Base-by-base conservation (phyloP, 2,329 filamentous ascomycete species). In the Lasiodiplodia sp. region DNA sequence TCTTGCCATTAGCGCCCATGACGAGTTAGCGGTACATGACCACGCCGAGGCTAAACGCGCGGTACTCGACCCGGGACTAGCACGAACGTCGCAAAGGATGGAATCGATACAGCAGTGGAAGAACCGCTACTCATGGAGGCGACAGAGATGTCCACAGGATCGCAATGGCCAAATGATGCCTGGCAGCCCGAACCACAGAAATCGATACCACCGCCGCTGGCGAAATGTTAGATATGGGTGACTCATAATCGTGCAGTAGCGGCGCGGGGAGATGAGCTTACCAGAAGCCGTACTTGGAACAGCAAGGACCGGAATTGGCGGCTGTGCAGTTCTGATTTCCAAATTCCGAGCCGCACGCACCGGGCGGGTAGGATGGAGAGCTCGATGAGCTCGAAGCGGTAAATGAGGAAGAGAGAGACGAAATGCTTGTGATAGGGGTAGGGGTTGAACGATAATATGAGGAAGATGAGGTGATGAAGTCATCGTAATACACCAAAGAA, bases 161-260 rank as follows among this genome's bases (percentile, higher is more conserved):
- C n/a, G 72, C 81, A 82, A 38, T 74, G 70, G 18, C 80, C 80
- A 70, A 79, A 82, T n/a, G 66, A 72, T 10, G 70, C 66, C 72
- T 81, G 77, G 72, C 81, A 83, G 16, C 78, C 78, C 49, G 75
- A 77, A 12, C 74, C 75, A 70, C 81, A 82, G 69, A 81, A 77
- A 37, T 75, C 72, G 40, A 72, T 74, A 8, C 40, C 65, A 25
- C 16, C 40, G 10, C 65, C 65, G 12, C 65, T 64, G 37, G 16
- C 6, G 4, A 34, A 6, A 44, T 21, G 25, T 63, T 25, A 63
- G 58, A 63, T 5, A 8, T 37, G 16, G 18, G 53, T 18, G 8
- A 16, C 2, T 57, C n/a, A n/a, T 21, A 14, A 10, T 10, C 31
- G 6, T 7, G 31, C 31, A 62, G 12, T 25, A 11, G 3, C 51